Evolutionary conservation across 2,329 filamentous ascomycete genomes (phyloP).

Genomic region (Fusarium paranaense): DNA sequence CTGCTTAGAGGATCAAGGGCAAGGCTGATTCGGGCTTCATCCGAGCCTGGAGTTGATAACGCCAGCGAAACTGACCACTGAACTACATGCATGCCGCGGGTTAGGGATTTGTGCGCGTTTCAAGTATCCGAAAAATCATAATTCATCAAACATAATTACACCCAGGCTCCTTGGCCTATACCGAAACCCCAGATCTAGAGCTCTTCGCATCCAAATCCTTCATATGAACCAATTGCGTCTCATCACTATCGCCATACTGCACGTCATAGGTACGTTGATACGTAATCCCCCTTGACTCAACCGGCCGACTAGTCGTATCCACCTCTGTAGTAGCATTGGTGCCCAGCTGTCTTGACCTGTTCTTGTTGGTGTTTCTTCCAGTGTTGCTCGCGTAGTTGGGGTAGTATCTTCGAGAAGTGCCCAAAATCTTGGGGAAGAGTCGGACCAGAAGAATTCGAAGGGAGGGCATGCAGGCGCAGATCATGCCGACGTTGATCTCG

Average conservation of each 20-base stretch:
- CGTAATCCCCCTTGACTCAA: constrained; percentile 45
- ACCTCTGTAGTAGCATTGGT: constrained; percentile 42
- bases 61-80: no score
- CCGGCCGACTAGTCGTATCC: constrained; percentile 30
- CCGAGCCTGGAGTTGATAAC: no score
- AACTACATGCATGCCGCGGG: no score
- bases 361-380: constrained; percentile 11
- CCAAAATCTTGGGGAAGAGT: constrained; percentile 52
- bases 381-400: constrained; percentile 37
- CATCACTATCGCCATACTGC: constrained; percentile 49
- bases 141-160: not conserved
- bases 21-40: no score
- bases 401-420: constrained; percentile 47
- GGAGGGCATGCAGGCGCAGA: constrained; percentile 55
- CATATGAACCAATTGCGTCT: constrained; percentile 48
- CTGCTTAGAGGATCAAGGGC: no score
- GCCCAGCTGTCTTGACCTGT: constrained; percentile 24
- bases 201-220: constrained; percentile 40
- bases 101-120: not conserved
- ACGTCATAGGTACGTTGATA: constrained; percentile 51
- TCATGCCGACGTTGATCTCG: constrained; percentile 54
- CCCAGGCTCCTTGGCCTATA: not conserved
- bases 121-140: not conserved
- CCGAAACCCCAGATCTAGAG: constrained; percentile 8
- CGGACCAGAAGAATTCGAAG: constrained; percentile 50